phyloP scores from a whole-genome alignment of 2,329 filamentous ascomycete genomes.

The Aspergillus phoenicis region DNA sequence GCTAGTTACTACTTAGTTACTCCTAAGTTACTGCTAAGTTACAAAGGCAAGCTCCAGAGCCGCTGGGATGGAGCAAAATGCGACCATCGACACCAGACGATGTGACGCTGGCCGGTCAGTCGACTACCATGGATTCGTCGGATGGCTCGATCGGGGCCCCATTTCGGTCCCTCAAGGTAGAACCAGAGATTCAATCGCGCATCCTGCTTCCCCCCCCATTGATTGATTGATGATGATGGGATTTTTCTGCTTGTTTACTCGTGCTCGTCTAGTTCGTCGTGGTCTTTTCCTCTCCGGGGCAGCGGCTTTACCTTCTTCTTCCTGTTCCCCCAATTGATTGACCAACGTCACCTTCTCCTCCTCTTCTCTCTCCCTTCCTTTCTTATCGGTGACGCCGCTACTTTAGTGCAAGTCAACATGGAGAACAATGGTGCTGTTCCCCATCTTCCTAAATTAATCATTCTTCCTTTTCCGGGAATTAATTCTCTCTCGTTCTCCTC shows the following conservation, averaged over 20 bases:
- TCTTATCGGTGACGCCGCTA: conserved; percentile 6
- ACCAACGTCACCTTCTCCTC: conserved; percentile 10
- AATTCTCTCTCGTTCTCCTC: too few species aligned
- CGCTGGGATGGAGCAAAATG: conserved; percentile 28
- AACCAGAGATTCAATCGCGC: background rate
- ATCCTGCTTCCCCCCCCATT: too few species aligned
- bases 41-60: conserved; percentile 9
- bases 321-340: background rate
- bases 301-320: background rate
- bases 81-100: conserved; percentile 39
- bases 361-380: background rate
- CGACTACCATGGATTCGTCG: conserved; percentile 12
- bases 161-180: background rate
- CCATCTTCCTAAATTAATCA: background rate
- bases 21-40: too few species aligned
- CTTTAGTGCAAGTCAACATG: background rate
- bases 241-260: background rate
- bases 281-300: conserved; percentile 8
- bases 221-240: conserved; percentile 1
- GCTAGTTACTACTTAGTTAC: too few species aligned
- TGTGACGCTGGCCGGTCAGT: conserved; percentile 35
- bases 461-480: background rate
- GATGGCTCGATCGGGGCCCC: conserved; percentile 1
- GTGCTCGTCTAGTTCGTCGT: background rate
- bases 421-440: background rate